Base-by-base conservation (phyloP, 2,329 filamentous ascomycete species). In the Fulvia fulva region DNA sequence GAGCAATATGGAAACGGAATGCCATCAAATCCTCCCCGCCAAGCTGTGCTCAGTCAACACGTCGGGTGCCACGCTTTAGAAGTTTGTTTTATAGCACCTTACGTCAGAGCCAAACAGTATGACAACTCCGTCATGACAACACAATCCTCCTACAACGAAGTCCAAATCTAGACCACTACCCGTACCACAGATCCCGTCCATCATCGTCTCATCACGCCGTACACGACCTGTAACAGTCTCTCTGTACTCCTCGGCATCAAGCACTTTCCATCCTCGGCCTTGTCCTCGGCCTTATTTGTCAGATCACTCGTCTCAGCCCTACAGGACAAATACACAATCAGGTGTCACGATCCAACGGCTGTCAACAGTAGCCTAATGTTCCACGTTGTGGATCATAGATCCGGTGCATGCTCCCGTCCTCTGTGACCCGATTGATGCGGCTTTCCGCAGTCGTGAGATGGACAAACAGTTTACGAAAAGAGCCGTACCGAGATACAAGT, bases 371-470 rank as follows among this genome's bases (percentile, higher is more conserved):
- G 47, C 26, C 21, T 25, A 12, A 50, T 28, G 47, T 50, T n/a
- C 23, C 47, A 50, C 47, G 47, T 50, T 50, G 47, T 26, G n/a
- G 47, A 26, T n/a, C n/a, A 14, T 21, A 50, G 47, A 50, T 50
- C 47, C 47, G 47, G 8, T 50, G 47, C 26, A 4, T 5, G 8
- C n/a, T 50, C n/a, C 47, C 47, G 47, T 9, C 11, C 47, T 28
- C 32, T 26, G 47, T 50, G 47, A 32, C 25, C 26, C 3, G 8
- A 50, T 50, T 16, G 3, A 28, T 32, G 47, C 47, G n/a, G 23
- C 22, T 50, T 50, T n/a, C 47, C 47, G 47, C 16, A 19, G 6
- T 21, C n/a, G 47, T 50, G n/a, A 12, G 3, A 12, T 50, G 25
- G 23, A 28, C 26, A 26, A 28, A 25, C 47, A 32, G 26, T 26